These are phyloP conservation scores for Cutaneotrichosporon daszewskae DNA, from an alignment of 1,284 basidiomycete genomes.

Conservation along the genomic window DNA sequence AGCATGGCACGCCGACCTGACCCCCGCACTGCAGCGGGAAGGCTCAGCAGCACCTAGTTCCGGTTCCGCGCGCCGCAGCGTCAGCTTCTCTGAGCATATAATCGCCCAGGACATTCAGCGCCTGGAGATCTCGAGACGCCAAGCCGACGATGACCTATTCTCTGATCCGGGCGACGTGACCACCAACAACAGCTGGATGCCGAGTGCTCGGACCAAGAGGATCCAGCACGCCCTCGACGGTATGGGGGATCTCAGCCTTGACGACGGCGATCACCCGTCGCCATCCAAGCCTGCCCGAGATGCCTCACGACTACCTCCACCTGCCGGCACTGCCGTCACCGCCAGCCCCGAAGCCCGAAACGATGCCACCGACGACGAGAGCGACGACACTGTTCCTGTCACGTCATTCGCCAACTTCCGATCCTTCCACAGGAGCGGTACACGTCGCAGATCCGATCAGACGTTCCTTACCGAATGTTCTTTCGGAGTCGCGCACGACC, in stretches of 20 bases:
- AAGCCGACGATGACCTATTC: constrained; percentile 39
- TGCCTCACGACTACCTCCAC: too few relatives aligned
- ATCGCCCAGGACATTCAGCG: constrained; percentile 9
- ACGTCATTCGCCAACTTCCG: constrained; percentile 20
- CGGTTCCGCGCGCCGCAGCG: constrained; percentile 58
- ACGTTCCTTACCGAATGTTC: constrained; percentile 90
- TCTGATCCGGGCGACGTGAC: constrained; percentile 21
- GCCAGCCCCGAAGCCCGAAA: neutral
- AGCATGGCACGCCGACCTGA: constrained; percentile 37
- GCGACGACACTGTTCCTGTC: constrained; percentile 15
- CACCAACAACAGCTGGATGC: constrained; percentile 47
- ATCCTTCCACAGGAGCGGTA: constrained; percentile 13
- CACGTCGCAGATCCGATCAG: constrained; percentile 51
- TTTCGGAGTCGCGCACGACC: constrained; percentile 85
- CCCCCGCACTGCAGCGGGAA: constrained; percentile 17
- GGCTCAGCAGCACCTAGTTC: constrained; percentile 13
- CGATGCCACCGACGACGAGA: constrained; percentile 6
- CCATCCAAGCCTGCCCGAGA: constrained; percentile 60
- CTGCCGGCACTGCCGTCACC: constrained; percentile 15
- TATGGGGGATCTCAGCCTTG: constrained; percentile 60
- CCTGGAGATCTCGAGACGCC: neutral
- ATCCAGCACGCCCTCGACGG: constrained; percentile 70
- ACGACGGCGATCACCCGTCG: constrained; percentile 43
- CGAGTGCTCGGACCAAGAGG: constrained; percentile 66
- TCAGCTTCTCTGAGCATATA: constrained; percentile 82